Conservation (phyloP, 2,329 filamentous ascomycete species). For the Alternaria burnsii region DNA sequence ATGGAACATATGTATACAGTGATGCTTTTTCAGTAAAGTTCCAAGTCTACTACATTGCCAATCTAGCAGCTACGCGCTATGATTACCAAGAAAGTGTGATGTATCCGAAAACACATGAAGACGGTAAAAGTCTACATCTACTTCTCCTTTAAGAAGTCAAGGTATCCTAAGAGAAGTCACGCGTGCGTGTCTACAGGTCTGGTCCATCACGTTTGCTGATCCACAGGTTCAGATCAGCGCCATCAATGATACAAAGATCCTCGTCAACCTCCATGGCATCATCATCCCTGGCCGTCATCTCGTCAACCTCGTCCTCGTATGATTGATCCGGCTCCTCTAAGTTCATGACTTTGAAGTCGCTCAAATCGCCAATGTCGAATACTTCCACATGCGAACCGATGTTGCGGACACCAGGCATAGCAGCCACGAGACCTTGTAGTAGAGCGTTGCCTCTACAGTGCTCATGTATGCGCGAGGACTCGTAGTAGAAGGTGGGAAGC, state of each 20-base stretch:
- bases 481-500: neutral
- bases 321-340: neutral
- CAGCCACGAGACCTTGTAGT: neutral
- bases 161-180: too few species aligned
- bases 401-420: neutral
- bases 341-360: neutral
- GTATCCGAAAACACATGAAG: neutral
- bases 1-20: too few species aligned
- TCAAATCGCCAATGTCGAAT: neutral
- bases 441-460: neutral
- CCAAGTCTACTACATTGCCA: neutral
- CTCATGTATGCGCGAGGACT: neutral
- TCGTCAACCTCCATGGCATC: too few species aligned
- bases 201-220: too few species aligned
- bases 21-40: too few species aligned
- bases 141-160: too few species aligned
- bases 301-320: neutral
- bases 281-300: neutral
- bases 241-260: too few species aligned
- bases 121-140: too few species aligned
- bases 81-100: neutral
- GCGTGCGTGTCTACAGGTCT: too few species aligned
- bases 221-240: too few species aligned
- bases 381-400: neutral
- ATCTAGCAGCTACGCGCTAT: neutral